Evolutionary conservation across 83 land plant species (phyloP), one percentile per base, ranked within the genome.

Genomic region (Picea mariana): DNA sequence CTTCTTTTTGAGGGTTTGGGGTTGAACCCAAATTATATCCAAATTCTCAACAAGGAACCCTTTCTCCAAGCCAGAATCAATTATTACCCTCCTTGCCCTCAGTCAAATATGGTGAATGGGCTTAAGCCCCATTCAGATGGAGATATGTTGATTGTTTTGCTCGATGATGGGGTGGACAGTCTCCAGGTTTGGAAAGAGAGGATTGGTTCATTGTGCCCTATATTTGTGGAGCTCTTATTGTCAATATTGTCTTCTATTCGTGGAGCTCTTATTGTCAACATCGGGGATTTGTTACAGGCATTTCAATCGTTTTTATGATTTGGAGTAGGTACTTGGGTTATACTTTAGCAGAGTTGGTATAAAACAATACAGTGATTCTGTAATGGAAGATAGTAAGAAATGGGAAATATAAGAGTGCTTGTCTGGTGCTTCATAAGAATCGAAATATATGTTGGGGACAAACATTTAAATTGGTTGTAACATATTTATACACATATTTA

Each of bases 31-130:
- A 18, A 60, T 21, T 67, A 31, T 9, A n/a, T 85, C 7, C 24
- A 77, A 21, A 75, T 12, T 11, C 61, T 85, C 21, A 49, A 65
- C 16, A 85, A 79, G n/a, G 76, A 69, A 9, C 55, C 64, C 2
- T 4, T 38, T n/a, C 73, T 61, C 2, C 79, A 75, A 49, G 62
- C 77, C 17, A 62, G 42, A 38, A 49, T 85, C 34, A 85, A 85
- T 76, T 83, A 81, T 79, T 85, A 85, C 42, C 86, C 86, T 31
- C 86, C 73, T 73, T 85, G 84, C 59, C 84, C 86, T 27, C 62
- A 85, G 34, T 72, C 85, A 15, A 80, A 75, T 38, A 4, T 81
- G 44, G 84, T 81, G 13, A 17, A 75, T 64, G 86, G 86, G 11
- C 13, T 73, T 8, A 85, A 68, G 42, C 63, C 79, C 47, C 86